These are phyloP conservation scores for Capronia americana DNA, from an alignment of 2,329 filamentous ascomycete species.

Conservation along the genomic window DNA sequence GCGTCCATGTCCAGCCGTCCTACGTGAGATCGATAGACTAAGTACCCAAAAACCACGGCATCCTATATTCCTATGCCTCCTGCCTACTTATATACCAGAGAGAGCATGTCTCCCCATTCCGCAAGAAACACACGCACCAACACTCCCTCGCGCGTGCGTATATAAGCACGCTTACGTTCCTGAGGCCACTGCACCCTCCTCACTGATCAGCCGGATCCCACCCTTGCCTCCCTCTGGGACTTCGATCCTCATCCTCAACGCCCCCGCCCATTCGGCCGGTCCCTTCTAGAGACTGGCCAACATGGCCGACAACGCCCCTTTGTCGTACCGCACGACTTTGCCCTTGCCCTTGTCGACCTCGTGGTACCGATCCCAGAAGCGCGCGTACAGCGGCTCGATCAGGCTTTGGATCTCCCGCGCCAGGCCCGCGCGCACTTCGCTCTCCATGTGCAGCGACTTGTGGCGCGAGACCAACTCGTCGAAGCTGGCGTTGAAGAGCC, in stretches of 20 bases:
- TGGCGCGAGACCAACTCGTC: slow-evolving; percentile 86
- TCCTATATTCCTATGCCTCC: background rate
- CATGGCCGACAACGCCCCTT: slow-evolving; percentile 73
- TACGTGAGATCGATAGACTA: background rate
- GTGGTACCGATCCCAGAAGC: slow-evolving; percentile 97
- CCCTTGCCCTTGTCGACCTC: slow-evolving; percentile 97
- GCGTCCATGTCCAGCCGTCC: background rate
- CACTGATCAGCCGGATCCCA: background rate
- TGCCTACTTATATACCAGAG: background rate
- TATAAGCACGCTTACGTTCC: background rate
- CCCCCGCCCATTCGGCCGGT: background rate
- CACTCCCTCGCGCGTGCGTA: background rate
- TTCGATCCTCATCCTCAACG: background rate
- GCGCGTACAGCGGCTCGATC: slow-evolving; percentile 89
- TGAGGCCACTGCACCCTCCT: background rate
- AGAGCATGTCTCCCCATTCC: background rate
- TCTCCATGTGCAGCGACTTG: slow-evolving; percentile 86
- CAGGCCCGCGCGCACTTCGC: slow-evolving; percentile 81
- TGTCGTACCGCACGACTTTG: slow-evolving; percentile 98
- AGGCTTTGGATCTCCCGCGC: slow-evolving; percentile 86
- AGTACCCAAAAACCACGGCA: background rate
- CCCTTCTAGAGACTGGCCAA: slow-evolving; percentile 54
- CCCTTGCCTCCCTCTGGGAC: background rate
- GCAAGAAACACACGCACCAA: background rate
- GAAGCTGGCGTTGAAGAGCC: slow-evolving; percentile 86